Conservation (phyloP, 192 early-diverging fungal genomes). For the Allomyces macrogynus region DNA sequence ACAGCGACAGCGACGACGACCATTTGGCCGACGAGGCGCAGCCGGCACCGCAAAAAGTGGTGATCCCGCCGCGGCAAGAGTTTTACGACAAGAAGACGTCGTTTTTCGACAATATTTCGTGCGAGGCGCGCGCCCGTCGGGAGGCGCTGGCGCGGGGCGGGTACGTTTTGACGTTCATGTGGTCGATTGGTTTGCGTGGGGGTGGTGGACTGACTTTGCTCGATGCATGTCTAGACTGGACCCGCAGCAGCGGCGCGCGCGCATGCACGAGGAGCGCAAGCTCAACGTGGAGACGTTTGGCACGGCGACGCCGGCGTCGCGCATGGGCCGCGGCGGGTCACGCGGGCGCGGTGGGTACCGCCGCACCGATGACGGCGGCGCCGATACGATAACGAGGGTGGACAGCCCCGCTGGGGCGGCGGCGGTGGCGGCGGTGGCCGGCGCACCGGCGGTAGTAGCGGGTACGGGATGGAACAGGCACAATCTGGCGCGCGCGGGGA, state of each 20-base stretch:
- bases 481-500: too few species aligned
- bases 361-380: conserved; percentile 9
- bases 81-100: conserved; percentile 62
- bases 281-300: conserved; percentile 97
- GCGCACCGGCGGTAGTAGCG: conserved; percentile 14
- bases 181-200: background rate
- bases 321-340: conserved; percentile 5
- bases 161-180: conserved; percentile 16
- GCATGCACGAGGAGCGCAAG: conserved; percentile 65
- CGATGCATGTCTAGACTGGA: background rate
- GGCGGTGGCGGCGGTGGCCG: conserved; percentile 33
- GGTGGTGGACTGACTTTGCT: background rate
- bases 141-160: conserved; percentile 29
- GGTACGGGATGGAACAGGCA: conserved; percentile 3
- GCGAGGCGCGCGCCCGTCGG: conserved; percentile 73
- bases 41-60: conserved; percentile 23
- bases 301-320: conserved; percentile 25
- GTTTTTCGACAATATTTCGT: conserved; percentile 98
- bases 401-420: conserved; percentile 8
- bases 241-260: conserved; percentile 36
- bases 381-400: background rate
- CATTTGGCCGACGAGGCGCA: conserved; percentile 19
- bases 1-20: conserved; percentile 12
- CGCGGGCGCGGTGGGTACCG: conserved; percentile 43
- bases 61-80: conserved; percentile 24